Conservation (phyloP, 2,329 filamentous ascomycete species). For the Aspergillus sp. region DNA sequence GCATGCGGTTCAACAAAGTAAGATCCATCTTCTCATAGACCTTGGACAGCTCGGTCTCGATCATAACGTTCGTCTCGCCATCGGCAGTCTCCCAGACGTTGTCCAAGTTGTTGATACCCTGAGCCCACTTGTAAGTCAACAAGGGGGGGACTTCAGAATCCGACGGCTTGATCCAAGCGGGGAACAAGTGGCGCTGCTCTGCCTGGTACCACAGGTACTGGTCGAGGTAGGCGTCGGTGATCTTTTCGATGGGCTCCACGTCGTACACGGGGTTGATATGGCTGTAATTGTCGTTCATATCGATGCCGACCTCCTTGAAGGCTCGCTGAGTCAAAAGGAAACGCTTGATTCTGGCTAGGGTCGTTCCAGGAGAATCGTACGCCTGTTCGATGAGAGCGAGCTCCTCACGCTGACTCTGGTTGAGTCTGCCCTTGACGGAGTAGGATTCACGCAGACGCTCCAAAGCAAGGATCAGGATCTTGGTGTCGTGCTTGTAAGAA, state of each 20-base stretch:
- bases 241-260: conserved; percentile 98
- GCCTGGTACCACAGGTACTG: conserved; percentile 99
- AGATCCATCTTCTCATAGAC: conserved; percentile 99
- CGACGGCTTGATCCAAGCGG: conserved; percentile 98
- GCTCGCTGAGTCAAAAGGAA: conserved; percentile 95
- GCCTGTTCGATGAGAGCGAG: conserved; percentile 96
- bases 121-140: conserved; percentile 97
- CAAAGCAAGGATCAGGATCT: conserved; percentile 93
- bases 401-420: conserved; percentile 97
- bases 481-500: conserved; percentile 99
- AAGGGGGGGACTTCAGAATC: conserved; percentile 96
- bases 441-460: conserved; percentile 94
- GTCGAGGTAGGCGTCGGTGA: conserved; percentile 96
- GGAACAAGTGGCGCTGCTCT: conserved; percentile 94
- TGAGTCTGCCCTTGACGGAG: conserved; percentile 93
- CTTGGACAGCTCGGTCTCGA: conserved; percentile 97
- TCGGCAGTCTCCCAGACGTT: conserved; percentile 93
- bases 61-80: conserved; percentile 97
- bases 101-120: conserved; percentile 97
- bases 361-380: conserved; percentile 96
- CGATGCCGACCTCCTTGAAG: conserved; percentile 98
- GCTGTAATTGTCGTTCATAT: conserved; percentile 99
- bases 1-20: conserved; percentile 87
- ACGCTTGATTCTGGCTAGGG: conserved; percentile 92
- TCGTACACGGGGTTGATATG: conserved; percentile 99